phyloP scores from a whole-genome alignment of 1,284 basidiomycete species.

The Ceratobasidium sp. region DNA sequence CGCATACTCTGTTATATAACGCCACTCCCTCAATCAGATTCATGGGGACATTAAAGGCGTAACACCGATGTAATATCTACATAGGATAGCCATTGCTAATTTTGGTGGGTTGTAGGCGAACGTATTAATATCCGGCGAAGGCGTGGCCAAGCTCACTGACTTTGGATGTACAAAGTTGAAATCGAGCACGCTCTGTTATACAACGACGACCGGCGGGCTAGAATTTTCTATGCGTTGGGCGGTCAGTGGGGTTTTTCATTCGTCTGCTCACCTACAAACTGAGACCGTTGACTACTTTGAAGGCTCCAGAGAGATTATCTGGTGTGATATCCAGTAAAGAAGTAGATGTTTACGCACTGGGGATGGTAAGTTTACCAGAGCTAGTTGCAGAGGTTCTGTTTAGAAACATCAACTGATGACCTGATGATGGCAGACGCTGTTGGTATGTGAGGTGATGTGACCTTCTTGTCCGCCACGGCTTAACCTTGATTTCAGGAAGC shows the following conservation, averaged over 20 bases:
- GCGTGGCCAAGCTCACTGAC: no score
- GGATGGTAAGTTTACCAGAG: not conserved
- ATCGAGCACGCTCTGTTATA: not conserved
- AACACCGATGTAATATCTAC: not conserved
- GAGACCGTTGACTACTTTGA: no score
- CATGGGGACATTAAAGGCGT: constrained; percentile 17
- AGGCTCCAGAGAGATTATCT: no score
- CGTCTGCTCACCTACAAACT: not conserved
- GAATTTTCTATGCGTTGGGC: not conserved
- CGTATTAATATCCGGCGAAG: no score
- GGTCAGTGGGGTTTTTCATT: no score
- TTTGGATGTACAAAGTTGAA: not conserved
- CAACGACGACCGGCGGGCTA: not conserved
- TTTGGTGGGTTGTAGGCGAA: no score
- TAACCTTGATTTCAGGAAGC: not conserved
- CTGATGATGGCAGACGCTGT: not conserved
- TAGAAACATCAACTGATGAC: no score
- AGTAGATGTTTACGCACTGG: constrained; percentile 19
- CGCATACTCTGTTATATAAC: no score
- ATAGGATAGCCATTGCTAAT: no score
- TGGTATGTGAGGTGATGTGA: not conserved
- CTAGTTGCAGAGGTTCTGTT: not conserved
- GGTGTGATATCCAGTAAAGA: not conserved
- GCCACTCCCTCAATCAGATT: not conserved
- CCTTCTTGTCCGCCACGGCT: not conserved